Evolutionary conservation across 1,139 yeast species (phyloP), one percentile per base, ranked within the genome.

Genomic region (Lodderomyces parapsilosis): DNA sequence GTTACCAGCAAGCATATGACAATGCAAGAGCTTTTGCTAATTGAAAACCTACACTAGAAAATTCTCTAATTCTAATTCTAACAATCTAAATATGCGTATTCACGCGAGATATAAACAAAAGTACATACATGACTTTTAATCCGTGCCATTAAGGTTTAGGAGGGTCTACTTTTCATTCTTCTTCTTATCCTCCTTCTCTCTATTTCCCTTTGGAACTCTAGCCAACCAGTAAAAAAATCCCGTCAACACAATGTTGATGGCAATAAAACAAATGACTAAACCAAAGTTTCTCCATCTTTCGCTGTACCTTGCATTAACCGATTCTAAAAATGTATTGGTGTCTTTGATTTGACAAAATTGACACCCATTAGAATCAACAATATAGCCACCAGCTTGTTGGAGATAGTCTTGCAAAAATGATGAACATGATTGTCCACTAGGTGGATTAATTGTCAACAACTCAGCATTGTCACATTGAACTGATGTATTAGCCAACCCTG

Each of bases 201-300:
- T 47, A 9, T 42, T 46, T 45, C 61, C 65, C 83, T 68, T 71
- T 49, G 95, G 95, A 46, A 87, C 95, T 69, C 96, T 81, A 9
- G 81, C 80, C 40, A 83, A 62, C 83, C 87, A 87, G 65, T 86
- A 87, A 44, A 86, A 65, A 57, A 75, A 59, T 17, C 83, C 58
- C 9, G 86, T 76, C 23, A 68, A 68, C 30, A 62, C 46, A 33
- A 78, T 65, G 58, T 86, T 83, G 60, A 86, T 69, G 34, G 63
- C 63, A 50, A 80, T 78, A 57, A 61, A 66, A 3, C 60, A 56
- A 46, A 64, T 58, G 51, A 79, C 76, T 43, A 83, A 73, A 58
- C 93, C 93, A 50, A 73, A 73, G 58, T 85, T 78, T 71, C 90
- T 79, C 88, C 91, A 83, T 62, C 80, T 74, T 49, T 74, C 66